These are phyloP conservation scores for Arabidopsis hybrid DNA, from an alignment of 441 rosid genomes.

Conservation along the genomic window DNA sequence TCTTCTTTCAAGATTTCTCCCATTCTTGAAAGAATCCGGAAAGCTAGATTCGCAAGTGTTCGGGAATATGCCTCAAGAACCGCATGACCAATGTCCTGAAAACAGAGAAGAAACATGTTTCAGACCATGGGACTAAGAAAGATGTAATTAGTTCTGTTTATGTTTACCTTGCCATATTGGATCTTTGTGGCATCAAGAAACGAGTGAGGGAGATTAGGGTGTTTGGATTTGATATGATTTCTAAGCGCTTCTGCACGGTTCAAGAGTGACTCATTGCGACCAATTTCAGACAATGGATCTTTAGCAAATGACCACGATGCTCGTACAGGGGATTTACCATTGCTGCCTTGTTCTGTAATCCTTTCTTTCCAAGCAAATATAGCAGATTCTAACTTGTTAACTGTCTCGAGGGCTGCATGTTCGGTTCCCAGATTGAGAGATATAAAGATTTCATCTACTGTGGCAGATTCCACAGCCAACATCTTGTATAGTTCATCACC, in stretches of 20 bases:
- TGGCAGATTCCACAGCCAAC: conserved; percentile 56
- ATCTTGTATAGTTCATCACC: conserved; percentile 80
- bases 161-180: conserved; percentile 87
- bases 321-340: conserved; percentile 64
- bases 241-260: conserved; percentile 72
- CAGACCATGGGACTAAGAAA: conserved; percentile 1
- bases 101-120: conserved; percentile 13
- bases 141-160: neutral
- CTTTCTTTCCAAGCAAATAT: conserved; percentile 77
- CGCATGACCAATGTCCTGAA: conserved; percentile 86
- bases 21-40: conserved; percentile 73
- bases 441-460: conserved; percentile 58
- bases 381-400: conserved; percentile 86
- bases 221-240: conserved; percentile 59
- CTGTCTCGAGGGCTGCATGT: conserved; percentile 66
- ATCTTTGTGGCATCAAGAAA: conserved; percentile 86
- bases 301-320: conserved; percentile 82
- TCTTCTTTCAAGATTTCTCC: conserved; percentile 89
- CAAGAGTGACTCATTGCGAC: conserved; percentile 60
- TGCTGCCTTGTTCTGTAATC: conserved; percentile 56
- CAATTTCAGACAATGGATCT: conserved; percentile 70
- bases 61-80: conserved; percentile 90
- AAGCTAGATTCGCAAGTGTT: conserved; percentile 78
- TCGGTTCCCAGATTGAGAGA: conserved; percentile 71
- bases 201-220: conserved; percentile 85